Evolutionary conservation across 768 basidiomycete genomes (phyloP), one percentile per base, ranked within the genome.

Genomic region (Tulasnella sp.): DNA sequence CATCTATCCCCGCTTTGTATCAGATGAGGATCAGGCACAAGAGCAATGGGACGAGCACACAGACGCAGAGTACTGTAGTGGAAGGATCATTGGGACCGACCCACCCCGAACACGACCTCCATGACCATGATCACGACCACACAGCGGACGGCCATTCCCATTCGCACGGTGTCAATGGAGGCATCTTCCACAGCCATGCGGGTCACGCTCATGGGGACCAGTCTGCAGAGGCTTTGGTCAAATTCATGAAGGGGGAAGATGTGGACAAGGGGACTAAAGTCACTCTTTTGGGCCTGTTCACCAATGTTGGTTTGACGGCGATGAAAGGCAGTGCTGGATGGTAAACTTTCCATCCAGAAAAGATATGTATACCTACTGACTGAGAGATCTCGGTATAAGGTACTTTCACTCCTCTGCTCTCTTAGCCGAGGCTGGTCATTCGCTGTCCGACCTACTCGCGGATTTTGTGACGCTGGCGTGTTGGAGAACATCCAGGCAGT

Each of bases 351-450:
- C 34, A 8, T 52, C 38, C 53, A 17, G 15, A 34, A 19, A 25
- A 53, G 38, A 21, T 43, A 12, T 19, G 17, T 17, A 24, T 53
- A 30, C 49, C 38, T n/a, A n/a, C n/a, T n/a, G n/a, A n/a, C n/a
- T n/a, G n/a, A n/a, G n/a, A n/a, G n/a, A n/a, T n/a, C n/a, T n/a
- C n/a, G n/a, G n/a, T n/a, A n/a, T n/a, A 45, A 70, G 68, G 68
- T 68, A 62, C 30, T 71, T 77, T 78, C 92, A 97, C 66, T 92
- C 88, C 4, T 91, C 92, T 7, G 83, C 90, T 0, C 73, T 98
- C 44, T 76, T 98, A 15, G 94, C 94, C 2, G 94, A 97, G 65
- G 92, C 93, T 0, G 93, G 88, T 22, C 94, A 99, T 68, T 90
- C 87, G 0, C 61, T 89, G 62, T 31, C 66, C 86, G 87, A 92